These are phyloP conservation scores for Colletotrichum spaethianum DNA, from an alignment of 2,329 filamentous ascomycete genomes.

Conservation along the genomic window DNA sequence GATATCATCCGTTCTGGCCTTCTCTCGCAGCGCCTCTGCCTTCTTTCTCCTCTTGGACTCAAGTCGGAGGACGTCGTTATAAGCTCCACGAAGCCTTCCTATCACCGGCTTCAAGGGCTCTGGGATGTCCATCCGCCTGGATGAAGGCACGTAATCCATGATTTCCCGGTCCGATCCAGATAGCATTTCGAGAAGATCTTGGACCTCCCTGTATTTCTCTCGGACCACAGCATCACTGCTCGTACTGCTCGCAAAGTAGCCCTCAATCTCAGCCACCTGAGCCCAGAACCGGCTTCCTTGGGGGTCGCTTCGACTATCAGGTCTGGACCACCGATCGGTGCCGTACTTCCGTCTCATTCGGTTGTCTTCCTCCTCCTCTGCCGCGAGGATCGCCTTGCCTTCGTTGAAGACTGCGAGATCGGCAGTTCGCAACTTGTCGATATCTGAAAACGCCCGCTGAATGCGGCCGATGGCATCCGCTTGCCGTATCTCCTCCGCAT, in stretches of 20 bases:
- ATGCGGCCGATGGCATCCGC: constrained; percentile 87
- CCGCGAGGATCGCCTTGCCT: constrained; percentile 81
- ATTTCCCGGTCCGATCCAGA: constrained; percentile 85
- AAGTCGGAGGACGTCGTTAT: constrained; percentile 88
- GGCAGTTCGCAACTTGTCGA: constrained; percentile 87
- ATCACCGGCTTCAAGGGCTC: constrained; percentile 86
- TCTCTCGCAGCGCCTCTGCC: constrained; percentile 83
- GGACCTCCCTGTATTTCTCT: constrained; percentile 83
- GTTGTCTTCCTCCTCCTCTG: constrained; percentile 89
- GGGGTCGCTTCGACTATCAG: constrained; percentile 78
- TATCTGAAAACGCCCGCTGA: constrained; percentile 86
- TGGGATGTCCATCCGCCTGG: constrained; percentile 82
- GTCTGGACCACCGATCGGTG: constrained; percentile 86
- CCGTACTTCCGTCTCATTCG: constrained; percentile 83
- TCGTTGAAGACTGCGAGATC: constrained; percentile 87
- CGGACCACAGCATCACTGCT: constrained; percentile 75
- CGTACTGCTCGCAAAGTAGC: constrained; percentile 80
- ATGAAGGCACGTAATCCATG: constrained; percentile 91
- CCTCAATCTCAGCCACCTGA: constrained; percentile 84
- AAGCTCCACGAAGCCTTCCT: constrained; percentile 80
- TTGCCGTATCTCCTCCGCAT: constrained; percentile 94
- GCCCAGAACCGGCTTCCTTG: constrained; percentile 78
- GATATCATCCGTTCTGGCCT: constrained; percentile 89
- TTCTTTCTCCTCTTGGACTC: constrained; percentile 86
- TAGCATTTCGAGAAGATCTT: constrained; percentile 81